Conservation (phyloP, 805 yeast genomes). For the Tetrapisispora fleetii region DNA sequence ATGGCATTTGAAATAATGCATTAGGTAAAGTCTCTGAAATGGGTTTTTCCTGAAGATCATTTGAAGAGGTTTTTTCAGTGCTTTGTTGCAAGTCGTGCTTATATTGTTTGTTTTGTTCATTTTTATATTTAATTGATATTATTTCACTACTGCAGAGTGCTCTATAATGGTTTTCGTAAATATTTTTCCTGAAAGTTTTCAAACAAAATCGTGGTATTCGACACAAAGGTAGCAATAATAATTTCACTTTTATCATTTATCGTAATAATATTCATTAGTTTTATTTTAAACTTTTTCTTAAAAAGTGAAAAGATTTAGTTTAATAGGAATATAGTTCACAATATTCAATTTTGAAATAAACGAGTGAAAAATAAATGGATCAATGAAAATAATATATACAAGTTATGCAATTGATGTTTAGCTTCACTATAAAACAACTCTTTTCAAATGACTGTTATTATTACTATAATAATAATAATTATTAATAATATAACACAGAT, state of each 20-base stretch:
- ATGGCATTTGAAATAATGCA: neutral
- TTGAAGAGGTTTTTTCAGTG: neutral
- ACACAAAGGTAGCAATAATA: neutral
- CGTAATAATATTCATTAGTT: neutral
- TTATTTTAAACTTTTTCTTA: too few relatives aligned
- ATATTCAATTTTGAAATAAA: neutral
- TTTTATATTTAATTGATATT: neutral
- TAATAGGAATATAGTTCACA: neutral
- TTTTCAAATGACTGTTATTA: too few relatives aligned
- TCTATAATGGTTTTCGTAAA: neutral
- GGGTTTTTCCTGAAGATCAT: neutral
- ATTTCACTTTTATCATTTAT: neutral
- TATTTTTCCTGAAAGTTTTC: neutral
- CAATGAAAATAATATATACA: neutral
- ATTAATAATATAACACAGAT: too few relatives aligned
- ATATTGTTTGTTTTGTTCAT: neutral
- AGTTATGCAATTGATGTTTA: neutral
- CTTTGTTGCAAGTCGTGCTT: neutral
- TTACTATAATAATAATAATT: too few relatives aligned
- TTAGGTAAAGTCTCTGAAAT: neutral
- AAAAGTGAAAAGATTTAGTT: too few relatives aligned
- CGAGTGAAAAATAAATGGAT: neutral
- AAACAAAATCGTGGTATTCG: neutral
- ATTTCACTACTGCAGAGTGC: neutral
- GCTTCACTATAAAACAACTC: too few relatives aligned